Conservation (phyloP, 805 yeast genomes). For the Wickerhamomyces queroliae region DNA sequence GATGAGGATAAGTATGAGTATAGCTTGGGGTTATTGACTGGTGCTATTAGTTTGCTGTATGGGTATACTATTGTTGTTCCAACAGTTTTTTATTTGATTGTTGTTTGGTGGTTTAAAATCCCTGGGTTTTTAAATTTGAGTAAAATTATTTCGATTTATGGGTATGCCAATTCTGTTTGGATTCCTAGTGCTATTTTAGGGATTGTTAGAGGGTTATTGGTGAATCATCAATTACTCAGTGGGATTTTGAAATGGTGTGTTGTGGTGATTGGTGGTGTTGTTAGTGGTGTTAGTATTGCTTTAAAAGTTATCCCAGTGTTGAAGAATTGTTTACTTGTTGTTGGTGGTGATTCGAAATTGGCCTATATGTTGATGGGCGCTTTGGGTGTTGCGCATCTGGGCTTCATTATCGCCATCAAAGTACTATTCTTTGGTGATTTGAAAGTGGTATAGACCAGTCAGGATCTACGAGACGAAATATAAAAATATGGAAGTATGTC, state of each 20-base stretch:
- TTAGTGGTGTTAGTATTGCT: conserved; percentile 53
- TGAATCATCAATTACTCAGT: conserved; percentile 38
- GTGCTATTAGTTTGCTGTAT: conserved; percentile 65
- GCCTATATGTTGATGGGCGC: conserved; percentile 31
- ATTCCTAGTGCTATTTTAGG: conserved; percentile 68
- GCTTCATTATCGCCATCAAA: conserved; percentile 60
- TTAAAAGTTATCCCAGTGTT: conserved; percentile 39
- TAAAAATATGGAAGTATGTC: too few species aligned
- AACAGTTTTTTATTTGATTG: conserved; percentile 39
- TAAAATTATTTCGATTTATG: conserved; percentile 68
- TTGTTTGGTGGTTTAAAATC: conserved; percentile 51
- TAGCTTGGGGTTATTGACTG: conserved; percentile 55
- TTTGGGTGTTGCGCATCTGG: conserved; percentile 44
- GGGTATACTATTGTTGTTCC: conserved; percentile 75
- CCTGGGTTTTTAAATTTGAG: conserved; percentile 43
- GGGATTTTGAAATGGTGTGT: conserved; percentile 55
- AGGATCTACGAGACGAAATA: too few species aligned
- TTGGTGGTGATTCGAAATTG: conserved; percentile 33
- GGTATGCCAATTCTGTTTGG: conserved; percentile 83
- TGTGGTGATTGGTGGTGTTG: conserved; percentile 50
- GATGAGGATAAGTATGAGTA: conserved; percentile 49
- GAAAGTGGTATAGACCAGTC: conserved; percentile 17
- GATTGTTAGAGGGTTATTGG: conserved; percentile 50
- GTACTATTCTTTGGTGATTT: conserved; percentile 52
- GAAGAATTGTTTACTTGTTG: conserved; percentile 25